These are phyloP conservation scores for Hemisphaericaspora xylofermentans DNA, from an alignment of 1,139 yeast genomes.

Conservation along the genomic window DNA sequence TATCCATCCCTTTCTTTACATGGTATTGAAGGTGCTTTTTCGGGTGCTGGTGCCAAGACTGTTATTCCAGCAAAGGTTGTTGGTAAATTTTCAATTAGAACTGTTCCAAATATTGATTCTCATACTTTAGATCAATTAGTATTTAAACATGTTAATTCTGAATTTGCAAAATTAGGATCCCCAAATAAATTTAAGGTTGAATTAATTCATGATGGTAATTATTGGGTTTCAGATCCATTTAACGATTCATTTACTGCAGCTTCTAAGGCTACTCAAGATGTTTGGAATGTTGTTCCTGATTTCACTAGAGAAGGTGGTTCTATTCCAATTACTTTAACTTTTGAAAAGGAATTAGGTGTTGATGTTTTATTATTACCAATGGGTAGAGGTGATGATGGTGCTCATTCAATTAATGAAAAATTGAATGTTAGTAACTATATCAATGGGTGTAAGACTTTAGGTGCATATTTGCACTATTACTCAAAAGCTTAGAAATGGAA, in stretches of 20 bases:
- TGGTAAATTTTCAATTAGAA: slow-evolving; percentile 95
- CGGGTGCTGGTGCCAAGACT: slow-evolving; percentile 93
- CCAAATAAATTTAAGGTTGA: slow-evolving; percentile 74
- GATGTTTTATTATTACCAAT: slow-evolving; percentile 88
- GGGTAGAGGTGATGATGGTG: slow-evolving; percentile 99
- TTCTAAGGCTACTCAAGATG: slow-evolving; percentile 86
- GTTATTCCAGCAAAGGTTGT: slow-evolving; percentile 93
- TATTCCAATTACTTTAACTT: slow-evolving; percentile 91
- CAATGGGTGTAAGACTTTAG: slow-evolving; percentile 90
- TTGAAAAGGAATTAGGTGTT: slow-evolving; percentile 82
- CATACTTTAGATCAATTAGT: slow-evolving; percentile 77
- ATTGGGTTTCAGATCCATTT: slow-evolving; percentile 95
- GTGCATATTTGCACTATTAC: slow-evolving; percentile 89
- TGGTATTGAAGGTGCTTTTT: slow-evolving; percentile 97
- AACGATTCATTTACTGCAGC: slow-evolving; percentile 95
- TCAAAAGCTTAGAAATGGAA: slow-evolving; percentile 41
- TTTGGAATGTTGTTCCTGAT: slow-evolving; percentile 94
- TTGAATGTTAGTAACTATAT: slow-evolving; percentile 84
- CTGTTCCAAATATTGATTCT: slow-evolving; percentile 91
- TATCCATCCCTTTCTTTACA: slow-evolving; percentile 93
- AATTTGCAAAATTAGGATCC: slow-evolving; percentile 66
- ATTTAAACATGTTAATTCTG: slow-evolving; percentile 62
- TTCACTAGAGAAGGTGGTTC: slow-evolving; percentile 98
- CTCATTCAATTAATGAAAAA: slow-evolving; percentile 97
- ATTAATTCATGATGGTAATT: slow-evolving; percentile 88